phyloP scores from a whole-genome alignment of 768 basidiomycete species.

The Mycena pura region DNA sequence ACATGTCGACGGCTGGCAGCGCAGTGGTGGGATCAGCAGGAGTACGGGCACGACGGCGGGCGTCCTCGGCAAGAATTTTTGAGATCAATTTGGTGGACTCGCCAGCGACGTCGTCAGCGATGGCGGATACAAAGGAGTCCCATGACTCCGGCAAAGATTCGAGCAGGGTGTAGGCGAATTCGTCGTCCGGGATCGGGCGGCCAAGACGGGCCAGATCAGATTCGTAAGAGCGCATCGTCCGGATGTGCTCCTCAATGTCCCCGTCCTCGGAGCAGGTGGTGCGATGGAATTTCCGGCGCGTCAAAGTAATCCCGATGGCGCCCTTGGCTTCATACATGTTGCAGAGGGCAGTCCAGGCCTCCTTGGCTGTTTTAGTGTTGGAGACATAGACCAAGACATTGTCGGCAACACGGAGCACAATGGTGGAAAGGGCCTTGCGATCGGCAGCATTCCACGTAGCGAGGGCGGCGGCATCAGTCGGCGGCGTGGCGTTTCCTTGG shows the following conservation, averaged over 20 bases:
- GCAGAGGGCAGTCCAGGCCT: slow-evolving; percentile 38
- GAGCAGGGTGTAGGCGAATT: slow-evolving; percentile 38
- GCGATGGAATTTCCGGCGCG: slow-evolving; percentile 34
- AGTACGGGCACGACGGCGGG: slow-evolving; percentile 6
- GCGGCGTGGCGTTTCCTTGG: background rate
- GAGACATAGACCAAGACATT: slow-evolving; percentile 35
- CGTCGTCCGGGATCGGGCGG: slow-evolving; percentile 29
- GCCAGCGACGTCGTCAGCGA: slow-evolving; percentile 21
- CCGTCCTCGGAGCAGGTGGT: slow-evolving; percentile 34
- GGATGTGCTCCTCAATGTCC: slow-evolving; percentile 41
- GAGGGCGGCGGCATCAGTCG: slow-evolving; percentile 1
- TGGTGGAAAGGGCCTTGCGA: slow-evolving; percentile 36
- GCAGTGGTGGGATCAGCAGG: slow-evolving; percentile 21
- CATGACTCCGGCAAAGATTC: slow-evolving; percentile 41
- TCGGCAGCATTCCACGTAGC: slow-evolving; percentile 36
- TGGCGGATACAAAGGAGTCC: slow-evolving; percentile 35
- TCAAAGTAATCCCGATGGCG: slow-evolving; percentile 32
- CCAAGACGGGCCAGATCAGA: slow-evolving; percentile 33
- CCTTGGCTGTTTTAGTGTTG: slow-evolving; percentile 28
- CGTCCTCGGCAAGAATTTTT: slow-evolving; percentile 28
- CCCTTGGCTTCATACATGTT: slow-evolving; percentile 38
- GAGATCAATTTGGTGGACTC: slow-evolving; percentile 29
- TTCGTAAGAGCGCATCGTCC: slow-evolving; percentile 30
- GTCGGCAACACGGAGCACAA: slow-evolving; percentile 37
- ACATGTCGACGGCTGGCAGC: slow-evolving; percentile 22